Percentiles rank a stretch among this genome's conserved stretches.
Evolutionary conservation across 257 asterid genomes (phyloP).

Genomic region (Capsicum rhomboideum): DNA sequence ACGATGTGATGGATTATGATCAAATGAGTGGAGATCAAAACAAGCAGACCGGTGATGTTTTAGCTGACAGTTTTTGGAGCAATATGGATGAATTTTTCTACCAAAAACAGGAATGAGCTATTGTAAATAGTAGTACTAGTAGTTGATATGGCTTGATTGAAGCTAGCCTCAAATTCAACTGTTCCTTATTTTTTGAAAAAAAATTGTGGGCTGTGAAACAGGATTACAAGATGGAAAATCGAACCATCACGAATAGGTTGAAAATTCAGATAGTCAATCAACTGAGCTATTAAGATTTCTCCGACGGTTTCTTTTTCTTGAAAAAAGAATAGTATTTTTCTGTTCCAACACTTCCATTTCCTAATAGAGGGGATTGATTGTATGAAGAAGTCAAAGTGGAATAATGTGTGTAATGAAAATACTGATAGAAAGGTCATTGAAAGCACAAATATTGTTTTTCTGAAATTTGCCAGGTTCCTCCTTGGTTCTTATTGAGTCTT

Average conservation of each 20-base stretch:
- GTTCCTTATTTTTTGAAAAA: neutral
- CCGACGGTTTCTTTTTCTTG: too few species aligned
- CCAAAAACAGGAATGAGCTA: neutral
- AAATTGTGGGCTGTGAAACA: too few species aligned
- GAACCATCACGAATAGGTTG: too few species aligned
- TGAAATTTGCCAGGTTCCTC: neutral
- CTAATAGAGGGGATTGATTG: neutral
- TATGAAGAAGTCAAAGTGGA: neutral
- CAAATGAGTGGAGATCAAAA: neutral
- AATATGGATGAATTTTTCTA: conserved; percentile 16
- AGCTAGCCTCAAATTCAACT: neutral
- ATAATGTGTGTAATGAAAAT: neutral
- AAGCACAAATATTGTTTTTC: neutral
- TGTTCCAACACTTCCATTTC: neutral
- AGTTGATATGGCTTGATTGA: neutral
- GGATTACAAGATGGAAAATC: too few species aligned
- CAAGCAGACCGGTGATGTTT: conserved; percentile 8
- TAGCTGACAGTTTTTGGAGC: conserved; percentile 12
- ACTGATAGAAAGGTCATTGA: neutral
- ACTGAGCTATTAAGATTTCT: too few species aligned
- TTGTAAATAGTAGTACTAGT: neutral
- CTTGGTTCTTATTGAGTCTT: neutral
- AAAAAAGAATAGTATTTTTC: neutral
- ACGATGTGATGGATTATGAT: neutral
- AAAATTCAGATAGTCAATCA: too few species aligned